Evolutionary conservation across 2,329 filamentous ascomycete genomes (phyloP), one percentile per base, ranked within the genome.

Genomic region (Zymoseptoria pseudotritici): DNA sequence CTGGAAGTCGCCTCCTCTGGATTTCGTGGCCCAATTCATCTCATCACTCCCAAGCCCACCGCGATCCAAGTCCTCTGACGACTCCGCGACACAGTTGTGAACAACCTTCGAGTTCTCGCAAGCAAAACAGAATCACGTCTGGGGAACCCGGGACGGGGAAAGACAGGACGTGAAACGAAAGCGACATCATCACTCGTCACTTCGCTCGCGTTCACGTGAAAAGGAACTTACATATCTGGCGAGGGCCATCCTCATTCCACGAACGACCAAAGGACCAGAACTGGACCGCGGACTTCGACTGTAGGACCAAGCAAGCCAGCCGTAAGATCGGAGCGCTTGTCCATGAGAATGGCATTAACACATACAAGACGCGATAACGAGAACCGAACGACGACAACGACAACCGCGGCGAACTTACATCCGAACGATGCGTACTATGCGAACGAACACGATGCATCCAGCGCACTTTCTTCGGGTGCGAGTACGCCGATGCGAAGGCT

Each of bases 311-410:
- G 51, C 50, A 51, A 55, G 60, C 58, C 62, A 26, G 59, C 57
- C 63, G 64, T 66, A 66, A 66, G 64, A 66, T 59, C 54, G 64
- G 64, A 66, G 64, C 61, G 56, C 55, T 53, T 54, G 58, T 54
- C 24, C 56, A 60, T 58, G 61, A 56, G 42, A 26, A 64, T 66
- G 64, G 60, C 61, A 62, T 66, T 66, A 54, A 66, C 64, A 65
- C 56, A 58, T 50, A 63, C 54, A 66, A 66, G 64, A 65, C 57
- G 57, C 58, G 36, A 42, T 13, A 4, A 11, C 36, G 36, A 42
- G 11, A 29, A 2, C 8, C 26, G 50, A 52, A n/a, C 50, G 50
- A 19, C 50, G 20, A 53, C 22, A 10, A 53, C 51, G 6, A 22
- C 51, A 3, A 4, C 22, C 2, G 11, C 4, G 17, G 17, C 36